phyloP scores from a whole-genome alignment of 495 filamentous ascomycete genomes.

The Trichoderma reesei region DNA sequence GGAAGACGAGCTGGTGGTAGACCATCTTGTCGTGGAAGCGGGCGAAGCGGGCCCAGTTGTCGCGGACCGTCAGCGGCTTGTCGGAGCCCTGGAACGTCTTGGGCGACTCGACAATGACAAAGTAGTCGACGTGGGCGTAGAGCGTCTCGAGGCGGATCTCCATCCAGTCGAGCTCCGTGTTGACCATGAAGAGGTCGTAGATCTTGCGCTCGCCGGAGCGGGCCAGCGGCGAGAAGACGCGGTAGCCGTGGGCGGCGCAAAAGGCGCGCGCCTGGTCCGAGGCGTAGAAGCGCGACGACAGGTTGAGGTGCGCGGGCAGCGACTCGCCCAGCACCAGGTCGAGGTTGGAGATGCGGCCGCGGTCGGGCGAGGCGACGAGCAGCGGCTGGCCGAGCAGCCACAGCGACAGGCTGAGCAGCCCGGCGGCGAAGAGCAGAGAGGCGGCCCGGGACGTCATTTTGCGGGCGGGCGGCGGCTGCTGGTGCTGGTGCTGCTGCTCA shows the following conservation, averaged over 20 bases:
- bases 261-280: constrained; percentile 14
- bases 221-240: constrained; percentile 17
- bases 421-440: neutral
- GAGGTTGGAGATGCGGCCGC: neutral
- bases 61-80: constrained; percentile 37
- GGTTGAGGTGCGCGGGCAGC: neutral
- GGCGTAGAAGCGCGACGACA: neutral
- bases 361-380: neutral
- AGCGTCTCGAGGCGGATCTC: constrained; percentile 47
- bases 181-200: constrained; percentile 46
- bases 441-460: neutral
- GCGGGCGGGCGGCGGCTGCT: neutral
- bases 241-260: constrained; percentile 35
- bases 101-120: constrained; percentile 43
- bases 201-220: constrained; percentile 31
- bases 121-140: constrained; percentile 43
- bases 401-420: neutral
- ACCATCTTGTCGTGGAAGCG: constrained; percentile 43
- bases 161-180: constrained; percentile 47
- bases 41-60: constrained; percentile 30
- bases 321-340: constrained; percentile 2
- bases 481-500: too few species aligned
- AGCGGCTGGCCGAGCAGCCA: neutral
- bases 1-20: constrained; percentile 41
- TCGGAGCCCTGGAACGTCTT: constrained; percentile 40